These are phyloP conservation scores for Russula dissimulans DNA, from an alignment of 768 basidiomycete genomes.

Conservation along the genomic window DNA sequence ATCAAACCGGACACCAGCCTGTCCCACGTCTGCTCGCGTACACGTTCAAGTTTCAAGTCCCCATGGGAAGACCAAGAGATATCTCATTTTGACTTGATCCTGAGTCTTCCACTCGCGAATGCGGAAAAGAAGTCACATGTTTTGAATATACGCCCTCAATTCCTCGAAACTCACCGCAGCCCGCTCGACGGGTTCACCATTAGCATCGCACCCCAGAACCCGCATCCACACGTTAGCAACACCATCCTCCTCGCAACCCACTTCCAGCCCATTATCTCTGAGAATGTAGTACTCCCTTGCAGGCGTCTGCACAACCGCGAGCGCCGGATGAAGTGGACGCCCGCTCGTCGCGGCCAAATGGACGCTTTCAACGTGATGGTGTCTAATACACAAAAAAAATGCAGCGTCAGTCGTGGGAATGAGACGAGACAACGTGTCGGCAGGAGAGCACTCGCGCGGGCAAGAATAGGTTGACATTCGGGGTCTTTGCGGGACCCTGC, in stretches of 20 bases:
- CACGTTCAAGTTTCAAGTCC: too few species aligned
- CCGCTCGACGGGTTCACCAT: not conserved
- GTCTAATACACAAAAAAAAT: conserved; percentile 26
- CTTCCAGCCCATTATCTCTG: conserved; percentile 67
- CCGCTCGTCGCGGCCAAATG: conserved; percentile 45
- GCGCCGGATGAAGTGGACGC: conserved; percentile 43
- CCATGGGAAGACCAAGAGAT: not conserved
- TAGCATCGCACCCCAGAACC: conserved; percentile 40
- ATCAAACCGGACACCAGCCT: not conserved
- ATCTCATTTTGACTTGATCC: not conserved
- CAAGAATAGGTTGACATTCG: conserved; percentile 48
- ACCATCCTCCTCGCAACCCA: conserved; percentile 71
- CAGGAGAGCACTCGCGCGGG: conserved; percentile 42
- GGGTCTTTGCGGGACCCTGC: conserved; percentile 18
- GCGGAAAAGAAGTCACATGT: conserved; percentile 23
- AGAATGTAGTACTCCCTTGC: conserved; percentile 59
- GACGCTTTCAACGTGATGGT: conserved; percentile 69
- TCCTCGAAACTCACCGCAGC: conserved; percentile 5
- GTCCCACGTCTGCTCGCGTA: not conserved
- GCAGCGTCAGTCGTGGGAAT: not conserved
- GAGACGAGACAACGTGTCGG: not conserved
- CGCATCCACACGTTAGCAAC: conserved; percentile 53
- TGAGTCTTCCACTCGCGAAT: conserved; percentile 59
- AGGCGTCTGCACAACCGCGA: conserved; percentile 66
- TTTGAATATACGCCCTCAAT: conserved; percentile 6